Evolutionary conservation across 441 rosid species (phyloP).

Genomic region (Macaranga tanarius): DNA sequence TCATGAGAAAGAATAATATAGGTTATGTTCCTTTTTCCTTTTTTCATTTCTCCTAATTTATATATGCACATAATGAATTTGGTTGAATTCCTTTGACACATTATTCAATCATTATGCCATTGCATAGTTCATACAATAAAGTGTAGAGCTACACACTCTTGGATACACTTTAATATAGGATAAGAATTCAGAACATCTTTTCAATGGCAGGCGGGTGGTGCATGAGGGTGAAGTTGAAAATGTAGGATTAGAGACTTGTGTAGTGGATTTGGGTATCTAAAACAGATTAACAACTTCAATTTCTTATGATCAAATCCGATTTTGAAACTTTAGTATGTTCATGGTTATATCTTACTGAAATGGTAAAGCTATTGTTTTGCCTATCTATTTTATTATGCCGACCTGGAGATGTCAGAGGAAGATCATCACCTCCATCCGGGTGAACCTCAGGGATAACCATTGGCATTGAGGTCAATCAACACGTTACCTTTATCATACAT

Average conservation of each 20-base stretch:
- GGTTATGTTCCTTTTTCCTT: not conserved
- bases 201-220: not conserved
- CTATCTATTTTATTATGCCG: no score
- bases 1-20: not conserved
- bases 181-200: not conserved
- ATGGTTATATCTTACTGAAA: no score
- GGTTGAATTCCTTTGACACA: not conserved
- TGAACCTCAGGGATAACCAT: no score
- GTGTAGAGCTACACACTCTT: not conserved
- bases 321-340: no score
- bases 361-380: no score
- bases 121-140: constrained; percentile 11
- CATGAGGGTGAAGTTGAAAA: not conserved
- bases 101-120: constrained; percentile 6
- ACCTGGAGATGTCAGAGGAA: no score
- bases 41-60: not conserved
- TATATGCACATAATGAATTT: not conserved
- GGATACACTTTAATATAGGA: not conserved
- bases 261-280: not conserved
- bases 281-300: not conserved
- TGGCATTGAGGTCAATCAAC: no score
- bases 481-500: no score
- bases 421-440: no score
- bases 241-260: not conserved
- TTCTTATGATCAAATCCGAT: not conserved